phyloP scores from a whole-genome alignment of 2,329 filamentous ascomycete genomes.

The Basipetospora chlamydospora region DNA sequence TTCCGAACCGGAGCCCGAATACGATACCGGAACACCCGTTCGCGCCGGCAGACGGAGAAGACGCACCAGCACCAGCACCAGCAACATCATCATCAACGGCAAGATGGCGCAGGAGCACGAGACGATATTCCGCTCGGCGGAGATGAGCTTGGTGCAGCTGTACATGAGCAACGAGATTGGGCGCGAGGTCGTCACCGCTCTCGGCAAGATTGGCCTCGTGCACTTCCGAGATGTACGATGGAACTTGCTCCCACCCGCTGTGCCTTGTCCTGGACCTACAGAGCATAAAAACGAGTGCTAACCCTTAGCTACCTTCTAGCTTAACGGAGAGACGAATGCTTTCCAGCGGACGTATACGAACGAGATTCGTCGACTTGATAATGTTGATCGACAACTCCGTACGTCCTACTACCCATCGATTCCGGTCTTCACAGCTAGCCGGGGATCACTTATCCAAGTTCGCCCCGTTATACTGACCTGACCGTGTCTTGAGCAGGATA shows the following conservation, averaged over 20 bases:
- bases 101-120: constrained; percentile 58
- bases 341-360: constrained; percentile 97
- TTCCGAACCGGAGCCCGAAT: not conserved
- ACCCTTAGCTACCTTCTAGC: too few relatives aligned
- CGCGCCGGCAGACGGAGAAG: too few relatives aligned
- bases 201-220: constrained; percentile 90
- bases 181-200: constrained; percentile 87
- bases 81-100: constrained; percentile 8
- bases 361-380: constrained; percentile 92
- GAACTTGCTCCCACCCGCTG: too few relatives aligned
- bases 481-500: too few relatives aligned
- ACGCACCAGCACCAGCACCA: too few relatives aligned
- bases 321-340: constrained; percentile 83
- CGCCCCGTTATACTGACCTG: too few relatives aligned
- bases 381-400: constrained; percentile 95
- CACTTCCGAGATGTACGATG: constrained; percentile 80
- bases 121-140: constrained; percentile 98
- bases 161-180: constrained; percentile 99
- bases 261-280: not conserved
- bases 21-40: not conserved
- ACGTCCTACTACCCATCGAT: constrained; percentile 26
- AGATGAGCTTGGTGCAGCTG: constrained; percentile 99
- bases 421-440: too few relatives aligned
- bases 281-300: too few relatives aligned
- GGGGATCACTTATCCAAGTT: too few relatives aligned